Percentiles rank a stretch among this genome's conserved stretches.
Conservation (phyloP, 2,329 filamentous ascomycete species). For the Ophiostoma sp. region DNA sequence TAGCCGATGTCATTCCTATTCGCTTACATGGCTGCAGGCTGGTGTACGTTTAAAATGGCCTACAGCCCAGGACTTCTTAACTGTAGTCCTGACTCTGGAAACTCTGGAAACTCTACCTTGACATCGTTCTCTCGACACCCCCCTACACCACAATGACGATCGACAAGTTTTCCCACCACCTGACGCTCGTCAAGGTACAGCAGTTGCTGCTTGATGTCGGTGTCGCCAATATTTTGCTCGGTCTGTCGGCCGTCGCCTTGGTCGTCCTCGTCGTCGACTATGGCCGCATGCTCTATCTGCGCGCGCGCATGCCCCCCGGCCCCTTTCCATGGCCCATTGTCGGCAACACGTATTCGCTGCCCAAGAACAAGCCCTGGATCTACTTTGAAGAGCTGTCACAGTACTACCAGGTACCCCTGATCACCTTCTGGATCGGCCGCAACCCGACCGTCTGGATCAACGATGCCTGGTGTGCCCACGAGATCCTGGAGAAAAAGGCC, state of each 20-base stretch:
- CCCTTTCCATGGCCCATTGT: constrained; percentile 50
- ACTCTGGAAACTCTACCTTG: background rate
- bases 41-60: background rate
- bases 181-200: constrained; percentile 30
- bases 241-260: constrained; percentile 29
- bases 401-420: constrained; percentile 44
- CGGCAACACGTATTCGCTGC: constrained; percentile 52
- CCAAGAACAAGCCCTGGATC: constrained; percentile 52
- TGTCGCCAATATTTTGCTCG: constrained; percentile 26
- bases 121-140: background rate
- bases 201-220: constrained; percentile 26
- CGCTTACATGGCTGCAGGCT: background rate
- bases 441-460: constrained; percentile 46
- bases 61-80: background rate
- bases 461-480: constrained; percentile 46
- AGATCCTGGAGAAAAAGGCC: constrained; percentile 51
- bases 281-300: constrained; percentile 45
- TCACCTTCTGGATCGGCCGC: constrained; percentile 54
- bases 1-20: background rate
- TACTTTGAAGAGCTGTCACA: constrained; percentile 52
- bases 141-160: constrained; percentile 28
- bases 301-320: constrained; percentile 49
- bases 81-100: too few species aligned
- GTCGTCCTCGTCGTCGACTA: constrained; percentile 40
- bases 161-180: constrained; percentile 27